Percentiles rank a stretch among this genome's conserved stretches.
phyloP scores from a whole-genome alignment of 257 asterid species.

The Petrea volubilis region DNA sequence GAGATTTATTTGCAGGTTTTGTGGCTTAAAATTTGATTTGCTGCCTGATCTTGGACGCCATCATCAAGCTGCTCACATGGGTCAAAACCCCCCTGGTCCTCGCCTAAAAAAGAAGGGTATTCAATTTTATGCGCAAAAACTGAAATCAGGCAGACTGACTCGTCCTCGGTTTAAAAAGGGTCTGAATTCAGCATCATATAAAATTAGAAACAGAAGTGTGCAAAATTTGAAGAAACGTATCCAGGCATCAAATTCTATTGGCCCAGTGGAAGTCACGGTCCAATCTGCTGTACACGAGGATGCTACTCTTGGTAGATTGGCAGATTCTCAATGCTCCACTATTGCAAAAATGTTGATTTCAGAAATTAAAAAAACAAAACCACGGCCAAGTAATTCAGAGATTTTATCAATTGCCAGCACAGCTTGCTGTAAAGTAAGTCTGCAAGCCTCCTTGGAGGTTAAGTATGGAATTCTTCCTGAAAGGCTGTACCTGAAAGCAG shows the following conservation, averaged over 20 bases:
- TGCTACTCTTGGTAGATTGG: slow-evolving; percentile 63
- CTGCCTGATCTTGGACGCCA: slow-evolving; percentile 99
- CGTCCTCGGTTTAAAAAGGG: slow-evolving; percentile 76
- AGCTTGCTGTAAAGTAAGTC: slow-evolving; percentile 78
- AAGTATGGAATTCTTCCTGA: slow-evolving; percentile 74
- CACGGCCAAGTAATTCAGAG: slow-evolving; percentile 80
- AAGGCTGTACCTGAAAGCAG: slow-evolving; percentile 80
- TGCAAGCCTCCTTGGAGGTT: slow-evolving; percentile 64
- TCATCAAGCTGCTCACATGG: slow-evolving; percentile 99
- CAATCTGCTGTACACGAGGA: slow-evolving; percentile 54
- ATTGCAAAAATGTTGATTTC: slow-evolving; percentile 76
- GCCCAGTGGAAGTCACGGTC: slow-evolving; percentile 37
- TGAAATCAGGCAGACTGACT: slow-evolving; percentile 83
- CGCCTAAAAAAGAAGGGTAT: slow-evolving; percentile 77
- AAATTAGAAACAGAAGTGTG: slow-evolving; percentile 73
- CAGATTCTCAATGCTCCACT: slow-evolving; percentile 83
- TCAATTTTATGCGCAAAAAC: slow-evolving; percentile 69
- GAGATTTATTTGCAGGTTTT: slow-evolving; percentile 79
- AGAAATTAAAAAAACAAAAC: slow-evolving; percentile 72
- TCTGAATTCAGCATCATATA: slow-evolving; percentile 66
- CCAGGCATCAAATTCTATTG: slow-evolving; percentile 50
- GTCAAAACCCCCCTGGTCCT: slow-evolving; percentile 51
- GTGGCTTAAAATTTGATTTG: slow-evolving; percentile 96
- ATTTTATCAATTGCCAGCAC: slow-evolving; percentile 70
- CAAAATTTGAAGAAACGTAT: slow-evolving; percentile 72